These are phyloP conservation scores for Calocybe gangraenosa DNA, from an alignment of 768 basidiomycete species.

Conservation along the genomic window DNA sequence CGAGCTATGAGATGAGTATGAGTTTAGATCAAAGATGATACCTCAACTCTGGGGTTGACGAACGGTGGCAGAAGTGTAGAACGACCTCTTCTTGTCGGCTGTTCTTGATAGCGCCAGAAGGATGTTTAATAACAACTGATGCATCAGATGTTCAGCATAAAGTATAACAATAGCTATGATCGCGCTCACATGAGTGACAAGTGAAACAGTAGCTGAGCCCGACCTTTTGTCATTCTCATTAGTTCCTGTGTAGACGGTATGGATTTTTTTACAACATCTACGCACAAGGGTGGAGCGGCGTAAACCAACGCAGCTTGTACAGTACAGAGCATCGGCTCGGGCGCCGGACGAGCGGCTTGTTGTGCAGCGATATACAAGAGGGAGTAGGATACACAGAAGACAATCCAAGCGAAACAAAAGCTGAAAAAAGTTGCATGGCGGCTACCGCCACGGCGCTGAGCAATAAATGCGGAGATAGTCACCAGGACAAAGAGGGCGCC, in stretches of 20 bases:
- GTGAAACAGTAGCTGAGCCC: constrained; percentile 20
- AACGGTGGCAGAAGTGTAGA: constrained; percentile 13
- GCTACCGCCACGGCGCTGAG: constrained; percentile 17
- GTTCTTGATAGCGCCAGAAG: constrained; percentile 24
- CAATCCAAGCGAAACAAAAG: constrained; percentile 32
- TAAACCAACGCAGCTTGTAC: constrained; percentile 29
- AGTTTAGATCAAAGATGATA: background rate
- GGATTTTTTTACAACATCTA: no score
- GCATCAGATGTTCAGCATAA: background rate
- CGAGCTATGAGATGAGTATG: constrained; percentile 14
- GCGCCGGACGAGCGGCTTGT: constrained; percentile 15
- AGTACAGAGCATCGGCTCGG: constrained; percentile 23
- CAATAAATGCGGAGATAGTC: constrained; percentile 23
- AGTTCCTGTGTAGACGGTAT: background rate
- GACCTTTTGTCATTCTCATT: constrained; percentile 14
- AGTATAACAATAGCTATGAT: background rate
- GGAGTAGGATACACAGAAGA: constrained; percentile 30
- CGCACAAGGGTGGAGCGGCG: constrained; percentile 30
- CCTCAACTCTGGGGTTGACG: background rate
- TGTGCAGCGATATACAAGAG: constrained; percentile 30
- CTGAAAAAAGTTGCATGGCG: constrained; percentile 31
- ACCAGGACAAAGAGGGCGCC: constrained; percentile 21
- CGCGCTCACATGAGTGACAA: constrained; percentile 24
- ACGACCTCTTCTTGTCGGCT: constrained; percentile 15
- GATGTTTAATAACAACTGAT: constrained; percentile 25